Evolutionary conservation across 2,329 filamentous ascomycete genomes (phyloP), one percentile per base, ranked within the genome.

Genomic region (Ceratocystis papillata): DNA sequence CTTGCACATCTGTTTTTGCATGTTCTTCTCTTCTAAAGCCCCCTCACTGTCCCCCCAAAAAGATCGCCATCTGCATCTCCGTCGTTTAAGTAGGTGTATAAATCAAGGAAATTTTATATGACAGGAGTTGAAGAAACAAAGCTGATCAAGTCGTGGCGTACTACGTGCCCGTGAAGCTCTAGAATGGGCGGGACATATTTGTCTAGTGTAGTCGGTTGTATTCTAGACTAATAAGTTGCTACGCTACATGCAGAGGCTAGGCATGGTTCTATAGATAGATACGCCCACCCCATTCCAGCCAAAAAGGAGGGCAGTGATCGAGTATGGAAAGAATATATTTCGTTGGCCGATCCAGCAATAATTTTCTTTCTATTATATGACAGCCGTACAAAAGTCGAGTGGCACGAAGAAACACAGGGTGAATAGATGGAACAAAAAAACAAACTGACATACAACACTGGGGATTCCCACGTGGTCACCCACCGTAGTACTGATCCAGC

Each of bases 21-120:
- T 48, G 60, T 53, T 65, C 25, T 62, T 62, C 30, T 65, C 57
- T 65, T 57, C 25, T 17, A 28, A 57, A 57, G 17, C 45, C 45
- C 45, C 44, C 44, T n/a, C 44, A 5, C 44, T n/a, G 12, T n/a
- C 44, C 44, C 44, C 15, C n/a, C 12, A 33, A 33, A 33, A 33
- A 33, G 30, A 33, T 33, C 30, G 30, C 30, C 30, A 33, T 33
- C 6, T 33, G 6, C 30, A 33, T 33, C 45, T 8, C 45, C 45
- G n/a, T 57, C 33, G 50, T 57, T 57, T 33, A 28, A 57, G 50
- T 57, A 57, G 50, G 15, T 57, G 22, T 57, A 57, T 33, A 33
- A 33, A 57, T 20, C 22, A 57, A 57, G 5, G 25, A 57, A 57
- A 17, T 4, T 28, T 33, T 30, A 30, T 5, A 25, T 57, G 25